Evolutionary conservation across 1,139 yeast species (phyloP), one percentile per base, ranked within the genome.

Genomic region (Suhomyces yuchorum): DNA sequence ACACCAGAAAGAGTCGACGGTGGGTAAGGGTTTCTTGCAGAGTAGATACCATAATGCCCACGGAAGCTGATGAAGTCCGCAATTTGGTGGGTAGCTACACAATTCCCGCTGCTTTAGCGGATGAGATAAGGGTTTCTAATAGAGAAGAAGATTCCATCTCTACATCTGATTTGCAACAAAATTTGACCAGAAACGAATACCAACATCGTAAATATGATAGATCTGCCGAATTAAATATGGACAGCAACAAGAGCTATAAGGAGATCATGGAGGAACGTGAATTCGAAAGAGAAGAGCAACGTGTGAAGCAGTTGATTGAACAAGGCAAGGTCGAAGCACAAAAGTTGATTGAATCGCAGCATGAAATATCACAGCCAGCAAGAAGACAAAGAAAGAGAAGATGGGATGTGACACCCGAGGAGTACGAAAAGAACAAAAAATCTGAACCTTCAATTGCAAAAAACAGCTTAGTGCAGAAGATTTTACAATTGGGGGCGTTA

Each of bases 381-480:
- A 40, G 24, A 20, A 45, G 56, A 33, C 38, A 47, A 38, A 44
- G 61, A 14, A 54, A 48, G 24, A 41, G 40, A 32, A 53, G 73
- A 48, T 66, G 74, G 73, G 74, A 67, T 43, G 71, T 70, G 0
- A 63, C 70, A 0, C 73, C 75, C 2, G 71, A 70, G 50, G 69
- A 66, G 44, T 60, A 66, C 45, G 65, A 58, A 37, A 45, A 46
- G 40, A 48, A 37, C 48, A 55, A 47, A 50, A 48, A 22, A 44
- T 30, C 19, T 44, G 42, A 48, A 42, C 36, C 18, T 7, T 24
- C 35, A 12, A 9, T 35, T 37, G 38, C 37, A 8, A 53, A 33
- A 7, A 35, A 20, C 18, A 24, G 30, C 11, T 22, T 48, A 9
- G 51, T 43, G 4, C 47, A 22, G 39, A 26, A 20, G 8, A 22